A percentile compares a stretch with the other conserved stretches of the same genome.
Conservation (phyloP, 495 filamentous ascomycete genomes). For the Trichoderma reesei region DNA sequence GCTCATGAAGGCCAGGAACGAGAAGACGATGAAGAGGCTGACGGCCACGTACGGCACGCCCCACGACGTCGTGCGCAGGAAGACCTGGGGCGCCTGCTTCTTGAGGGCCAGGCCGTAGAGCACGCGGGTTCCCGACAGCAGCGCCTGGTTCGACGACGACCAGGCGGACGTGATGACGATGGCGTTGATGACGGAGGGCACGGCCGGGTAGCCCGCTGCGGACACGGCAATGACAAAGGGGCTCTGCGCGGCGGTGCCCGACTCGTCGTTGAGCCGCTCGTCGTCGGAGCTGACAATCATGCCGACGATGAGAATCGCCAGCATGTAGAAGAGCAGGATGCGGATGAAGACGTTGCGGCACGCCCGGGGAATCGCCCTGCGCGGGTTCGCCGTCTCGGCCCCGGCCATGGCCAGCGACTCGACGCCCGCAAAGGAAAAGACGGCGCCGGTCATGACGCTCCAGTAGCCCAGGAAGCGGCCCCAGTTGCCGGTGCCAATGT, state of each 20-base stretch:
- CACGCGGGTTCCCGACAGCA: slow-evolving; percentile 53
- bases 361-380: slow-evolving; percentile 66
- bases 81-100: slow-evolving; percentile 48
- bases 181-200: slow-evolving; percentile 62
- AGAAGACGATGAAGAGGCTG: slow-evolving; percentile 43
- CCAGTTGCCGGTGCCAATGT: slow-evolving; percentile 38
- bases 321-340: slow-evolving; percentile 73
- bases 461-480: slow-evolving; percentile 63
- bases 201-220: slow-evolving; percentile 52
- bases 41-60: slow-evolving; percentile 48
- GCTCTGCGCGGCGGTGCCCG: slow-evolving; percentile 37
- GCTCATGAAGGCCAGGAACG: slow-evolving; percentile 28
- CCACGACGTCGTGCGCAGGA: slow-evolving; percentile 46
- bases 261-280: slow-evolving; percentile 29
- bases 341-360: slow-evolving; percentile 78
- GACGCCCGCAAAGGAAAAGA: slow-evolving; percentile 60
- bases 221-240: slow-evolving; percentile 62
- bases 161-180: slow-evolving; percentile 54
- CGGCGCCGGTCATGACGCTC: slow-evolving; percentile 54
- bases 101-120: slow-evolving; percentile 49
- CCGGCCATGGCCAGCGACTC: slow-evolving; percentile 68
- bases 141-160: slow-evolving; percentile 52
- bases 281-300: slow-evolving; percentile 38
- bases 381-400: slow-evolving; percentile 69
- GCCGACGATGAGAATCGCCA: slow-evolving; percentile 51